Evolutionary conservation across 2,329 filamentous ascomycete genomes (phyloP).

Genomic region (Nemania sp.): DNA sequence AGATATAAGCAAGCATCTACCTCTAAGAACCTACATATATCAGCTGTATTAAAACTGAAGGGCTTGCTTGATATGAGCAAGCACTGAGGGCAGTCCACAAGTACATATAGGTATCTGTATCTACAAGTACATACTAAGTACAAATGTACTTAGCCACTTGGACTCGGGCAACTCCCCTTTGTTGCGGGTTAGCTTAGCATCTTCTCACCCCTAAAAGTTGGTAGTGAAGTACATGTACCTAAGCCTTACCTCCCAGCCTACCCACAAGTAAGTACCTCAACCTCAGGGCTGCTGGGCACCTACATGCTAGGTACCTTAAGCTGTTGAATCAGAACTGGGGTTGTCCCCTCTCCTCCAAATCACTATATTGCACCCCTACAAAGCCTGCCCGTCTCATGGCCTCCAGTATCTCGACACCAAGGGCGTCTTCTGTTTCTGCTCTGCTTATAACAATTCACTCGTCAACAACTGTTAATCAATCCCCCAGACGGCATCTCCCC

Average conservation of each 20-base stretch:
- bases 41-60: too few species aligned
- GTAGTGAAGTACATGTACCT: too few species aligned
- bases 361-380: neutral
- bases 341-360: slow-evolving; percentile 26
- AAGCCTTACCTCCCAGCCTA: too few species aligned
- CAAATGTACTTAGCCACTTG: neutral
- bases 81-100: too few species aligned
- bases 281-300: too few species aligned
- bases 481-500: slow-evolving; percentile 7
- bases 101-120: neutral
- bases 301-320: slow-evolving; percentile 7
- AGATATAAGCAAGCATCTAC: too few species aligned
- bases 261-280: too few species aligned
- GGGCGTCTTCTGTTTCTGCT: slow-evolving; percentile 17
- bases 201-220: too few species aligned
- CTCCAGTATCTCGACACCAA: slow-evolving; percentile 24
- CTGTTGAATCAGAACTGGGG: slow-evolving; percentile 13
- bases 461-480: slow-evolving; percentile 18
- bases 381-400: slow-evolving; percentile 21
- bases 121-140: neutral
- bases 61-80: too few species aligned
- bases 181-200: too few species aligned
- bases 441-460: slow-evolving; percentile 20
- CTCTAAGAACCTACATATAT: too few species aligned
- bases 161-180: too few species aligned